Conservation (phyloP, 208 protist species). For the Wallacemonas sp. region DNA sequence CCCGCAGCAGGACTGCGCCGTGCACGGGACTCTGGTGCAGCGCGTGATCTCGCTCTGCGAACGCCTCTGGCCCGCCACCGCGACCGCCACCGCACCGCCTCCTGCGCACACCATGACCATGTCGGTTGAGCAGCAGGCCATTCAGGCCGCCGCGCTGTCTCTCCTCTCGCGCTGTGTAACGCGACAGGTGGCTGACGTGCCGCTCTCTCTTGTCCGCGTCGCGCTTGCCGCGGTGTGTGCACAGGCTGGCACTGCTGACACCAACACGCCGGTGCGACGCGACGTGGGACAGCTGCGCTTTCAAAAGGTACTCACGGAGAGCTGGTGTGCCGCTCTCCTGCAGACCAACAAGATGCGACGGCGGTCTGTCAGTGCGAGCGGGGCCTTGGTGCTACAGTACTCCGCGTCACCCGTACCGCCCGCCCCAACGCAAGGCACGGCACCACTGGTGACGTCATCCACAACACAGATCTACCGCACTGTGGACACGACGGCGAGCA, state of each 20-base stretch:
- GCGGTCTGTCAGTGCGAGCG: background rate
- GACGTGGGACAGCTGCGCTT: constrained; percentile 5
- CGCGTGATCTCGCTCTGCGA: constrained; percentile 26
- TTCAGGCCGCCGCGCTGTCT: constrained; percentile 29
- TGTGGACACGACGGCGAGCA: too few species aligned
- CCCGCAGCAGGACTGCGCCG: constrained; percentile 17
- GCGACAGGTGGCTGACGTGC: constrained; percentile 23
- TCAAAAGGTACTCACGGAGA: constrained; percentile 26
- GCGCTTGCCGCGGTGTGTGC: constrained; percentile 17
- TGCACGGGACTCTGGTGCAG: constrained; percentile 37
- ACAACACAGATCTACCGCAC: constrained; percentile 3
- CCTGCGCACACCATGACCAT: background rate
- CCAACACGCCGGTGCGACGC: background rate
- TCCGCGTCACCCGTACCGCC: too few species aligned
- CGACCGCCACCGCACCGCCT: background rate
- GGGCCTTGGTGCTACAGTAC: background rate
- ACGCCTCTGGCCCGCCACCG: constrained; percentile 8
- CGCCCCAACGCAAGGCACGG: too few species aligned
- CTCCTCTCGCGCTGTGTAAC: constrained; percentile 56
- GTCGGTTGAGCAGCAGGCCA: constrained; percentile 12
- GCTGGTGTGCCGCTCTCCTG: constrained; percentile 12
- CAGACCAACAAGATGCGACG: constrained; percentile 12
- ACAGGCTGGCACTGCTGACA: background rate
- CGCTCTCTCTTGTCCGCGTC: constrained; percentile 18
- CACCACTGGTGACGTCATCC: constrained; percentile 7